A percentile compares a stretch with the other conserved stretches of the same genome.
phyloP scores from a whole-genome alignment of 2,329 filamentous ascomycete species.

The Xylaria sp. region DNA sequence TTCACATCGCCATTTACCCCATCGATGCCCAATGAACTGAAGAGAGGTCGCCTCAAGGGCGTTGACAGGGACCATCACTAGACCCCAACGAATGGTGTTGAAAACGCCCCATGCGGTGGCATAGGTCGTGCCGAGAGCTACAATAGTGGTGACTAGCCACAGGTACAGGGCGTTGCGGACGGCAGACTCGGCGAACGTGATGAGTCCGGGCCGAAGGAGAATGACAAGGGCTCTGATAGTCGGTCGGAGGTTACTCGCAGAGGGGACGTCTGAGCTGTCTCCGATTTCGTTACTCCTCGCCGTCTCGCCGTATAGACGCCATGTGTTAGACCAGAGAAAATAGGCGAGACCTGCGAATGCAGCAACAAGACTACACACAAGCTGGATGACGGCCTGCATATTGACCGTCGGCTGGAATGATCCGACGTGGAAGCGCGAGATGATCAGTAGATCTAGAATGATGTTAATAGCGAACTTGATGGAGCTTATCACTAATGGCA shows the following conservation, averaged over 20 bases:
- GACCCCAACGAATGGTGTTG: conserved; percentile 78
- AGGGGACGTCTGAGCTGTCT: conserved; percentile 32
- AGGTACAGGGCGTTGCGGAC: conserved; percentile 76
- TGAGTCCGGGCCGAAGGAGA: conserved; percentile 66
- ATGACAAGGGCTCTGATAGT: conserved; percentile 59
- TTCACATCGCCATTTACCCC: conserved; percentile 63
- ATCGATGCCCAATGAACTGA: conserved; percentile 73
- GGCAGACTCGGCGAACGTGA: conserved; percentile 72
- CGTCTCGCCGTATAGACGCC: conserved; percentile 34
- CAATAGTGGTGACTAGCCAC: conserved; percentile 74
- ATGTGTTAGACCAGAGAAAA: conserved; percentile 62
- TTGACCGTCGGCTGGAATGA: conserved; percentile 67
- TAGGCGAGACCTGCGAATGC: conserved; percentile 68
- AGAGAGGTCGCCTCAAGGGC: conserved; percentile 73
- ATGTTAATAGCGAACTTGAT: conserved; percentile 75
- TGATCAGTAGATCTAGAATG: conserved; percentile 71
- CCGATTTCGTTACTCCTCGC: conserved; percentile 14
- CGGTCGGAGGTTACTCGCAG: conserved; percentile 45
- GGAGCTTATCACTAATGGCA: conserved; percentile 73
- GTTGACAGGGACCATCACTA: conserved; percentile 78
- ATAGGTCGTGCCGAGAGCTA: conserved; percentile 71
- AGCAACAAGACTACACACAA: conserved; percentile 68
- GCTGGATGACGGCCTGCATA: conserved; percentile 71
- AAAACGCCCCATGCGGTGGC: conserved; percentile 80
- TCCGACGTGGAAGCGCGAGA: conserved; percentile 73